Conservation (phyloP, 2,329 filamentous ascomycete genomes). For the Pseudogymnoascus sp. region DNA sequence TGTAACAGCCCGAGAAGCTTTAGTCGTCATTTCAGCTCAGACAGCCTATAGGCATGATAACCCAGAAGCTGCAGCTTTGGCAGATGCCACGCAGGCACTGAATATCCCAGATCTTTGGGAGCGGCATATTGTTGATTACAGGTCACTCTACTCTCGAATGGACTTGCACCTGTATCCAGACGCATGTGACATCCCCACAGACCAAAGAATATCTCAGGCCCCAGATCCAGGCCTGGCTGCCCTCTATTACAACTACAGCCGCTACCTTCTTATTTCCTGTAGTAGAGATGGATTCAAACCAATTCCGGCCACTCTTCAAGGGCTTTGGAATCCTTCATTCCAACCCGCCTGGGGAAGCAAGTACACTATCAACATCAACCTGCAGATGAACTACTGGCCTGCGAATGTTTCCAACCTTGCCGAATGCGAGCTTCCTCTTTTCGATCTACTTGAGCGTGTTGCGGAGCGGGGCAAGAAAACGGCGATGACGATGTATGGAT, state of each 20-base stretch:
- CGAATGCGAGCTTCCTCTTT: conserved; percentile 33
- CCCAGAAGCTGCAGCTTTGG: conserved; percentile 21
- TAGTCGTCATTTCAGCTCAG: conserved; percentile 31
- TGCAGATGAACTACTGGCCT: conserved; percentile 46
- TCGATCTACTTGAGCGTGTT: conserved; percentile 32
- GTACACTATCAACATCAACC: conserved; percentile 44
- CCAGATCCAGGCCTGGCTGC: conserved; percentile 17
- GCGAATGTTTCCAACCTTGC: conserved; percentile 24
- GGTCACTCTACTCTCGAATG: conserved; percentile 26
- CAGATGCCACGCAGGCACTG: conserved; percentile 17
- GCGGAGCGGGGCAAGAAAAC: conserved; percentile 26
- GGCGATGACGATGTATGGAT: conserved; percentile 24
- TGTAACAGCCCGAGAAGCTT: conserved; percentile 28
- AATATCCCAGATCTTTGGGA: conserved; percentile 17
- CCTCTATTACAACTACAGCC: conserved; percentile 32
- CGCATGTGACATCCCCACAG: conserved; percentile 23
- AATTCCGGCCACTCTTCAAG: conserved; percentile 37
- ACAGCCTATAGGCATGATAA: conserved; percentile 30
- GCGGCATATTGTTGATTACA: conserved; percentile 30
- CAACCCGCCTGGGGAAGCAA: conserved; percentile 38
- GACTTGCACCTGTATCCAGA: conserved; percentile 23
- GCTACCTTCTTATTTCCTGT: conserved; percentile 32
- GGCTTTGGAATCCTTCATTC: conserved; percentile 36
- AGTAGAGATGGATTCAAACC: conserved; percentile 22
- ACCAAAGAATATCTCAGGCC: conserved; percentile 20